Evolutionary conservation across 2,329 filamentous ascomycete species (phyloP).

Genomic region (Paraphaeosphaeria sporulosa): DNA sequence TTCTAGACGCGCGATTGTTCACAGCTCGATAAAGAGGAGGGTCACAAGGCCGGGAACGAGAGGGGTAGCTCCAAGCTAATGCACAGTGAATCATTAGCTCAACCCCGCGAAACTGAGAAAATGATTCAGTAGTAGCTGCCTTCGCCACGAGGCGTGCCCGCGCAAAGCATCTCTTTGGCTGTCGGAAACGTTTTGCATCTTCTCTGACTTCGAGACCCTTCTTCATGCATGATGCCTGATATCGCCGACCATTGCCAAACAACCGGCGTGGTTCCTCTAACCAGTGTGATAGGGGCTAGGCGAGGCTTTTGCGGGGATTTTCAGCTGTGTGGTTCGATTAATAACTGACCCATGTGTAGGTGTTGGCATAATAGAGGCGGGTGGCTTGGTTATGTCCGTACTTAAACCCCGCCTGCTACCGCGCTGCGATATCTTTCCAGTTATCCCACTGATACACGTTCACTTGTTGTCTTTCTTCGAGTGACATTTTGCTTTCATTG

Average conservation of each 20-base stretch:
- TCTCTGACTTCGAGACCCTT: background rate
- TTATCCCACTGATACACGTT: background rate
- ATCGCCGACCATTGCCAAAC: background rate
- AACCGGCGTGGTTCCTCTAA: background rate
- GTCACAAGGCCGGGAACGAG: slow-evolving; percentile 3
- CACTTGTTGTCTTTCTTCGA: background rate
- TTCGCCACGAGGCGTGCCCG: background rate
- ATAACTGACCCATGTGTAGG: background rate
- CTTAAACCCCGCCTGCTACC: slow-evolving; percentile 1
- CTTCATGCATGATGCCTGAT: background rate
- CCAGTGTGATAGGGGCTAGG: background rate
- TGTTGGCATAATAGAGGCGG: background rate
- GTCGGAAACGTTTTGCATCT: background rate
- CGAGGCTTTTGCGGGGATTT: background rate
- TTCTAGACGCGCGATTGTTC: background rate
- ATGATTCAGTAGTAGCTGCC: slow-evolving; percentile 24
- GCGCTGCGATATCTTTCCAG: background rate
- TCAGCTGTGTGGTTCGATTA: background rate
- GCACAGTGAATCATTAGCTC: slow-evolving; percentile 24
- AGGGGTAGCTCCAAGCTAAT: slow-evolving; percentile 20
- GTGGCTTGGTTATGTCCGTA: background rate
- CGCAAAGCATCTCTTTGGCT: background rate
- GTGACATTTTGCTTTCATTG: too few relatives aligned
- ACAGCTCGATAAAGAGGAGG: slow-evolving; percentile 10
- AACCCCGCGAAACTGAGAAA: background rate